A percentile compares a stretch with the other conserved stretches of the same genome.
These are phyloP conservation scores for Eucalyptus regnans DNA, from an alignment of 345 rosid species.

Conservation along the genomic window DNA sequence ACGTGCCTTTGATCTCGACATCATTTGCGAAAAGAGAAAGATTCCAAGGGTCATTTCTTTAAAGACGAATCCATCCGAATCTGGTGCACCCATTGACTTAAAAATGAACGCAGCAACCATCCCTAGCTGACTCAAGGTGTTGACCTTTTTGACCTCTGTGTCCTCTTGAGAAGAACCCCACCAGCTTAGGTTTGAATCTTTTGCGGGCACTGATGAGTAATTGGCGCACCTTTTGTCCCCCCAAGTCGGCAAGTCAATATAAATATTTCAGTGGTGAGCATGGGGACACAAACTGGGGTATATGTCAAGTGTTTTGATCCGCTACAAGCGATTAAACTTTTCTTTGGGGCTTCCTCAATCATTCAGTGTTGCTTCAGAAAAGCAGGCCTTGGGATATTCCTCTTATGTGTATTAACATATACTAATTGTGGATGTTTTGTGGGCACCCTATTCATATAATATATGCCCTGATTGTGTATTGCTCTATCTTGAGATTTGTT, in stretches of 20 bases:
- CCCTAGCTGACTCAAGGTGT: background rate
- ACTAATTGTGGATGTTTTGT: background rate
- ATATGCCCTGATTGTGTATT: background rate
- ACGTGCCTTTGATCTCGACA: background rate
- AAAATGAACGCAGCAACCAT: background rate
- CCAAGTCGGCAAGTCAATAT: background rate
- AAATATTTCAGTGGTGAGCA: background rate
- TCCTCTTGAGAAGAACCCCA: background rate
- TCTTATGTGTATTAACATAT: background rate
- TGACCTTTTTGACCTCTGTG: background rate
- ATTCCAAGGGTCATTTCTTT: background rate
- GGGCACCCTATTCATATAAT: background rate
- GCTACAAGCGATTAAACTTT: background rate
- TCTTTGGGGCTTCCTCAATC: background rate
- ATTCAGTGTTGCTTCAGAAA: background rate
- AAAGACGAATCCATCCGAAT: background rate
- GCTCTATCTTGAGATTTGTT: background rate
- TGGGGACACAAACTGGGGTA: background rate
- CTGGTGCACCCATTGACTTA: background rate
- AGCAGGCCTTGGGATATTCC: background rate
- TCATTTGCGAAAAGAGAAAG: background rate
- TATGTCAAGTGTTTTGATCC: background rate
- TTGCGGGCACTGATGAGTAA: background rate
- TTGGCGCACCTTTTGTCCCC: background rate
- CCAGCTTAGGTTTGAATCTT: background rate